Conservation (phyloP, 1,139 yeast species). For the Zygoascus meyerae region DNA sequence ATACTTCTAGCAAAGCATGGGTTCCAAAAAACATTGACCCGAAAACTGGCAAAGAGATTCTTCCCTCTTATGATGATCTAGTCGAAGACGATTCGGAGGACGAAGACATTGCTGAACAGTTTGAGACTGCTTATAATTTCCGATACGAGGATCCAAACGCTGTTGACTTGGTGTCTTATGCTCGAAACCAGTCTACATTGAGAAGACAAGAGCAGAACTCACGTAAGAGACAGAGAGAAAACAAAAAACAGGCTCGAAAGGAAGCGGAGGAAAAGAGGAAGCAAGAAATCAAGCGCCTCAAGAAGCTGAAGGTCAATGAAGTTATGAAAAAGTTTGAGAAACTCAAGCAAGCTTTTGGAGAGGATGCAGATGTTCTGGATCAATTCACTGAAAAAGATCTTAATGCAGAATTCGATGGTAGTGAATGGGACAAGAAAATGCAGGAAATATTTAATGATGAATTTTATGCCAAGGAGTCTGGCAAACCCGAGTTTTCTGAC, state of each 20-base stretch:
- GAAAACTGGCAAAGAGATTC: conserved; percentile 44
- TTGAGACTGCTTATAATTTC: conserved; percentile 90
- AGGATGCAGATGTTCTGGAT: conserved; percentile 55
- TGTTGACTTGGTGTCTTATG: conserved; percentile 91
- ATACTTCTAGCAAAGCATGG: conserved; percentile 81
- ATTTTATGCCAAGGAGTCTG: conserved; percentile 52
- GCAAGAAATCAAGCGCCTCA: conserved; percentile 62
- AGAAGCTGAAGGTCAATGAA: conserved; percentile 67
- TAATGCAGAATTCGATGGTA: conserved; percentile 84
- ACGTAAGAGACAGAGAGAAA: conserved; percentile 79
- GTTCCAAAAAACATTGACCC: conserved; percentile 53
- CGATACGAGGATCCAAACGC: conserved; percentile 89
- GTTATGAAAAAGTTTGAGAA: conserved; percentile 71
- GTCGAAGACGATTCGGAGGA: conserved; percentile 69
- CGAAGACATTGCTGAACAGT: conserved; percentile 84
- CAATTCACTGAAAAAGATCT: conserved; percentile 70
- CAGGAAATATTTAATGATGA: conserved; percentile 80
- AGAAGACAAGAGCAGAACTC: conserved; percentile 72
- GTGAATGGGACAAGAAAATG: conserved; percentile 89
- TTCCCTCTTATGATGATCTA: conserved; percentile 46
- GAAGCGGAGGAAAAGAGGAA: conserved; percentile 52
- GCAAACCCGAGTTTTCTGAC: conserved; percentile 20
- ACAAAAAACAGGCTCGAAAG: conserved; percentile 50
- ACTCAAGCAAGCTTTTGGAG: conserved; percentile 79
- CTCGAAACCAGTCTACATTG: conserved; percentile 89